These are phyloP conservation scores for Jackrogersella minutella DNA, from an alignment of 495 filamentous ascomycete species.

Conservation along the genomic window DNA sequence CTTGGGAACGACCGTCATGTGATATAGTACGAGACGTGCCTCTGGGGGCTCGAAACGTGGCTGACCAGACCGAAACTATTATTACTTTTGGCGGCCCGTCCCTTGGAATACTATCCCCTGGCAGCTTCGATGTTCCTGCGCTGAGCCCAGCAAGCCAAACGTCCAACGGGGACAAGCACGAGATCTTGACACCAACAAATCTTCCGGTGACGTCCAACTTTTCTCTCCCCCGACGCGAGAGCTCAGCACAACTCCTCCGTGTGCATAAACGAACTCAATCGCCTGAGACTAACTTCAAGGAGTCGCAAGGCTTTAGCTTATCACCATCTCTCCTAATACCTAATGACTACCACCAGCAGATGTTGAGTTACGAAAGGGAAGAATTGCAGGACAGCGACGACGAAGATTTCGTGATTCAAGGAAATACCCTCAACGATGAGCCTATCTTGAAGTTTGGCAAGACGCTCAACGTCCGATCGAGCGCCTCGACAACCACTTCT, in stretches of 20 bases:
- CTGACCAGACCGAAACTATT: slow-evolving; percentile 38
- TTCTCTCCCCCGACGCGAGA: slow-evolving; percentile 50
- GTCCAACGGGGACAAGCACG: slow-evolving; percentile 47
- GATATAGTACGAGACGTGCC: slow-evolving; percentile 50
- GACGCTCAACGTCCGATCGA: slow-evolving; percentile 45
- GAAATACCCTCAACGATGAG: slow-evolving; percentile 46
- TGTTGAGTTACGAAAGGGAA: slow-evolving; percentile 51
- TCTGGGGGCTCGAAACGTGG: slow-evolving; percentile 36
- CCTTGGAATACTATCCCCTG: slow-evolving; percentile 51
- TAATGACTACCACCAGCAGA: slow-evolving; percentile 57
- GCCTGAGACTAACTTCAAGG: slow-evolving; percentile 60
- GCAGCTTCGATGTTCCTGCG: slow-evolving; percentile 55
- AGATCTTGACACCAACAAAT: slow-evolving; percentile 52
- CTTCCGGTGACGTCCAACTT: slow-evolving; percentile 51
- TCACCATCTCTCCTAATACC: slow-evolving; percentile 65
- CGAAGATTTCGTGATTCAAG: slow-evolving; percentile 40
- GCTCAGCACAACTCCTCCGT: slow-evolving; percentile 36
- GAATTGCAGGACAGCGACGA: slow-evolving; percentile 43
- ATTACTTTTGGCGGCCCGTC: slow-evolving; percentile 41
- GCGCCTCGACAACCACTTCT: slow-evolving; percentile 56
- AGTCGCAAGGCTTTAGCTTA: slow-evolving; percentile 62
- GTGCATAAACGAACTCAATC: slow-evolving; percentile 49
- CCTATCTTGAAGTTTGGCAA: slow-evolving; percentile 44
- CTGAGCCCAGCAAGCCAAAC: slow-evolving; percentile 55
- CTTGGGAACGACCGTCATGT: slow-evolving; percentile 72